A percentile compares a stretch with the other conserved stretches of the same genome.
Evolutionary conservation across 208 protist species (phyloP).

Genomic region (Crithidia bombi): DNA sequence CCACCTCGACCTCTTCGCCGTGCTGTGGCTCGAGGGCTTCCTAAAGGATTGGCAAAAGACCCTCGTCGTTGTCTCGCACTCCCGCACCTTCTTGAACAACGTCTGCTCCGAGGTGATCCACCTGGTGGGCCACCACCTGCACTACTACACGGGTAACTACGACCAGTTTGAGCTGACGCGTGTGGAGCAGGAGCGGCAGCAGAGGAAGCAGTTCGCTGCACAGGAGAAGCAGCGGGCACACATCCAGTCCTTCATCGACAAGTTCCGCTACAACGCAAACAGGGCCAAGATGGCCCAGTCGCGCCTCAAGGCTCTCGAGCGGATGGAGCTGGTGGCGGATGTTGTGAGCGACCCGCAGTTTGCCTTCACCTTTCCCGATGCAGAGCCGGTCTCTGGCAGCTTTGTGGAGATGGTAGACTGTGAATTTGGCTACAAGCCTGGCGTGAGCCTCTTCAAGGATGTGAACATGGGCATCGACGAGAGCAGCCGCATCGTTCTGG

Average conservation of each 20-base stretch:
- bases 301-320: slow-evolving; percentile 94
- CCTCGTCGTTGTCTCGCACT: slow-evolving; percentile 98
- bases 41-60: slow-evolving; percentile 95
- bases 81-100: slow-evolving; percentile 96
- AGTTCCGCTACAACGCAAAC: slow-evolving; percentile 92
- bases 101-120: slow-evolving; percentile 96
- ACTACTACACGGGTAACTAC: slow-evolving; percentile 96
- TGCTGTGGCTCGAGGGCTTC: slow-evolving; percentile 98
- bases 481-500: slow-evolving; percentile 88
- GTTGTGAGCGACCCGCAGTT: slow-evolving; percentile 91
- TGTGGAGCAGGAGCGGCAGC: slow-evolving; percentile 87
- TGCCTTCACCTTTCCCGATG: slow-evolving; percentile 91
- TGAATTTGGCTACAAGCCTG: slow-evolving; percentile 93
- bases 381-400: slow-evolving; percentile 77
- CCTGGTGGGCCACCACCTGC: slow-evolving; percentile 81
- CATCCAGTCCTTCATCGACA: slow-evolving; percentile 95
- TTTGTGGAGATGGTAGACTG: slow-evolving; percentile 90
- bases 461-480: slow-evolving; percentile 93
- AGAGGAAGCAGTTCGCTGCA: slow-evolving; percentile 87
- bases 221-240: slow-evolving; percentile 91
- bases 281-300: slow-evolving; percentile 94
- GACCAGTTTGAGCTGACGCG: slow-evolving; percentile 92
- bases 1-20: slow-evolving; percentile 97
- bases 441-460: slow-evolving; percentile 86
- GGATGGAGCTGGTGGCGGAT: slow-evolving; percentile 88